phyloP scores from a whole-genome alignment of 2,329 filamentous ascomycete species.

The Arthrobotrys iridis region DNA sequence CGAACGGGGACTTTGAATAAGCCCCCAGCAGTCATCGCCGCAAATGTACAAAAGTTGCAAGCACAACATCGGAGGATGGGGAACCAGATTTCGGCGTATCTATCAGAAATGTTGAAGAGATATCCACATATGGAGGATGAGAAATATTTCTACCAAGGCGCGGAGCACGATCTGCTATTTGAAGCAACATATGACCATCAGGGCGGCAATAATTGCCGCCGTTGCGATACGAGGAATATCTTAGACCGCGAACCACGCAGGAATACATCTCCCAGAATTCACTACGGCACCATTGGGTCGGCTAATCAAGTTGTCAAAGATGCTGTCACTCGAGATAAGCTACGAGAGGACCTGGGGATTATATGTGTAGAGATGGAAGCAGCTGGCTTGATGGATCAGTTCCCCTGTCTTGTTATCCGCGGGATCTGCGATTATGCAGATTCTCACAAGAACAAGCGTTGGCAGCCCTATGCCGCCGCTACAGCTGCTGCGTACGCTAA shows the following conservation, averaged over 20 bases:
- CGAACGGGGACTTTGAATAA: conserved; percentile 29
- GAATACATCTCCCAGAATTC: not conserved
- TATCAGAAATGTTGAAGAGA: conserved; percentile 10
- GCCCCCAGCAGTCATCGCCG: conserved; percentile 15
- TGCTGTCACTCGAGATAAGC: conserved; percentile 1
- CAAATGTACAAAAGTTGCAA: conserved; percentile 4
- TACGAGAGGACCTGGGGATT: conserved; percentile 6
- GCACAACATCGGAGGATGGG: conserved; percentile 5
- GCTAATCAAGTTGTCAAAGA: conserved; percentile 26
- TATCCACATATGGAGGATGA: not conserved
- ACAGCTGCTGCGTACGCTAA: conserved; percentile 29
- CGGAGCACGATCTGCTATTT: conserved; percentile 22
- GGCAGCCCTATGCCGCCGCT: conserved; percentile 40
- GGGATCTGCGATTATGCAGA: conserved; percentile 38
- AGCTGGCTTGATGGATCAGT: conserved; percentile 23
- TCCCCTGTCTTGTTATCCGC: conserved; percentile 28
- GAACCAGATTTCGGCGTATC: not conserved
- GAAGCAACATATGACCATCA: not conserved
- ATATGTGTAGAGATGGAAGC: conserved; percentile 35
- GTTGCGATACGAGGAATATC: not conserved
- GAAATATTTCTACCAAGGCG: conserved; percentile 15
- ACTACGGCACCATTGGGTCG: conserved; percentile 29
- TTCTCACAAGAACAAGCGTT: conserved; percentile 35
- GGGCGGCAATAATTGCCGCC: not conserved
- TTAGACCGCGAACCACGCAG: not conserved